Evolutionary conservation across 257 asterid genomes (phyloP).

Genomic region (Primulina tabacum): DNA sequence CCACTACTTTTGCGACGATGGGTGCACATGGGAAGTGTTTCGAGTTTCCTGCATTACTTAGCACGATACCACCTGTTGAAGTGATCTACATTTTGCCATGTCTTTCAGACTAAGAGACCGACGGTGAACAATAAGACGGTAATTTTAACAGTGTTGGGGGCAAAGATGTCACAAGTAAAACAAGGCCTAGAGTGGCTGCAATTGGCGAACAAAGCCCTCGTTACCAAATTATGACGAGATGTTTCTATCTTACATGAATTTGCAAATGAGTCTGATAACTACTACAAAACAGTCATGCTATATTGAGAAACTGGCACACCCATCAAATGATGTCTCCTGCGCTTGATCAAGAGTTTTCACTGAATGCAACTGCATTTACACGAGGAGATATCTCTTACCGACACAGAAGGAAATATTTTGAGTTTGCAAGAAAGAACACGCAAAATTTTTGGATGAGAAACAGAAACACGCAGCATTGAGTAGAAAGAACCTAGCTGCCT

Average conservation of each 20-base stretch:
- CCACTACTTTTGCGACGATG: too few species aligned
- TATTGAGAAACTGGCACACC: background rate
- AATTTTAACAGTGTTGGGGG: background rate
- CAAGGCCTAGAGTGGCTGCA: background rate
- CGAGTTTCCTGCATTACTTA: too few species aligned
- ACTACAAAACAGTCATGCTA: background rate
- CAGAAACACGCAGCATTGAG: background rate
- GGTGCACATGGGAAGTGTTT: too few species aligned
- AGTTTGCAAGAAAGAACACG: conserved; percentile 1
- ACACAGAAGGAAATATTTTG: conserved; percentile 17
- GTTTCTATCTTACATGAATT: background rate
- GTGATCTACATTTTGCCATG: too few species aligned
- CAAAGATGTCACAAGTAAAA: background rate
- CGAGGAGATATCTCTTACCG: conserved; percentile 7
- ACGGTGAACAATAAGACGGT: background rate
- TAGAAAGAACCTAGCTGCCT: conserved; percentile 46
- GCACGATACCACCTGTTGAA: too few species aligned
- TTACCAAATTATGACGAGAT: background rate
- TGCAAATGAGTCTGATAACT: background rate
- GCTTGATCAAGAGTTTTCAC: background rate
- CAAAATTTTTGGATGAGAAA: conserved; percentile 2
- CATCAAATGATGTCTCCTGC: background rate
- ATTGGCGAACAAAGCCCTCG: too few species aligned
- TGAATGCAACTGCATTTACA: conserved; percentile 1
- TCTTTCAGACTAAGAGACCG: background rate